A percentile compares a stretch with the other conserved stretches of the same genome.
Conservation (phyloP, 257 asterid species). For the Cynanchum wilfordii region DNA sequence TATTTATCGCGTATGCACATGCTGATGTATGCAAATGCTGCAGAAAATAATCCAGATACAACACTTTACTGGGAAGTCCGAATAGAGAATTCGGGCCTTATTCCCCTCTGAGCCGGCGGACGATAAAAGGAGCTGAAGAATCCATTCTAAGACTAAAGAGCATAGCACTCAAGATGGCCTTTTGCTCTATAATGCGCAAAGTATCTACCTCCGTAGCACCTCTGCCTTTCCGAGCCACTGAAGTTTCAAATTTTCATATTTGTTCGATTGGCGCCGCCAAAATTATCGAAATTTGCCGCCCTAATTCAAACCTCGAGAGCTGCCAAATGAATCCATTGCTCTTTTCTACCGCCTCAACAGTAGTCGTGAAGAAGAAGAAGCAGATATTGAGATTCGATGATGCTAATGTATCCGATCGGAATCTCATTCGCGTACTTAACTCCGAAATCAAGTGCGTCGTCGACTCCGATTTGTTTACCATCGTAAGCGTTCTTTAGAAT, state of each 20-base stretch:
- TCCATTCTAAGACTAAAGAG: background rate
- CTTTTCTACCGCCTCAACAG: conserved; percentile 12
- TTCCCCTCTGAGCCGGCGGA: background rate
- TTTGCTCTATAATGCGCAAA: conserved; percentile 7
- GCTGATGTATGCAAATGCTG: too few relatives aligned
- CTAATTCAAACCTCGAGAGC: background rate
- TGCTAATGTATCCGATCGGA: conserved; percentile 14
- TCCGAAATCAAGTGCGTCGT: conserved; percentile 46
- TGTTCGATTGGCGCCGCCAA: background rate
- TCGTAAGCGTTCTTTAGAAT: conserved; percentile 17
- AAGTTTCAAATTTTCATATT: background rate
- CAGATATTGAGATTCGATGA: background rate
- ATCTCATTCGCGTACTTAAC: conserved; percentile 45
- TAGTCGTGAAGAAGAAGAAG: background rate
- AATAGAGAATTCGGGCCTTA: background rate
- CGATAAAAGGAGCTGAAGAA: background rate
- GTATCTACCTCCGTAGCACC: background rate
- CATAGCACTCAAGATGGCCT: background rate
- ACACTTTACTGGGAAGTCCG: background rate
- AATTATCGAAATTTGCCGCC: background rate
- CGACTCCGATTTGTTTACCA: conserved; percentile 23
- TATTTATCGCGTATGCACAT: too few relatives aligned
- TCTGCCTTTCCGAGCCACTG: background rate
- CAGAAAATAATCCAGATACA: too few relatives aligned
- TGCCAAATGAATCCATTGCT: background rate